These are phyloP conservation scores for Mortierella sp. DNA, from an alignment of 371 early-diverging fungal species.

Conservation along the genomic window DNA sequence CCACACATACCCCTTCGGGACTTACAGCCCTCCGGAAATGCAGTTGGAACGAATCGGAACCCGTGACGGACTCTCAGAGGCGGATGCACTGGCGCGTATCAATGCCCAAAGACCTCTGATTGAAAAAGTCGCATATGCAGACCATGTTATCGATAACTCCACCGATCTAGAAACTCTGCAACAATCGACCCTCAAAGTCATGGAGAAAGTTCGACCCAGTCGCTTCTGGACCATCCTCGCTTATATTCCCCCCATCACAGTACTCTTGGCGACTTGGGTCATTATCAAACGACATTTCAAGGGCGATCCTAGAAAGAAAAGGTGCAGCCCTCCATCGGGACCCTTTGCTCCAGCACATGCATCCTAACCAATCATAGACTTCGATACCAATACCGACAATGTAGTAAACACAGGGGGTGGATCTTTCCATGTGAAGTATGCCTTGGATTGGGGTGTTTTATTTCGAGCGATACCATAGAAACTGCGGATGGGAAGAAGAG, in stretches of 20 bases:
- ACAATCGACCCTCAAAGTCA: conserved; percentile 66
- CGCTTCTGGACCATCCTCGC: conserved; percentile 45
- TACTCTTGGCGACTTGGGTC: conserved; percentile 25
- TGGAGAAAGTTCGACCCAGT: conserved; percentile 58
- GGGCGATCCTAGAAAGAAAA: conserved; percentile 50
- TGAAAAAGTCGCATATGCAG: conserved; percentile 80
- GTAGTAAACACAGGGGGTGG: not conserved
- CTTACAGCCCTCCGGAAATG: conserved; percentile 73
- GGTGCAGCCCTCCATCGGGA: too few relatives aligned
- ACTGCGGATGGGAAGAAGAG: too few relatives aligned
- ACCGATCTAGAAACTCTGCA: conserved; percentile 71
- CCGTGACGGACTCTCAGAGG: conserved; percentile 73
- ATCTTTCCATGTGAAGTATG: too few relatives aligned
- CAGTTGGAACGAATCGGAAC: conserved; percentile 81
- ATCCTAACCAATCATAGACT: not conserved
- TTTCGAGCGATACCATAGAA: too few relatives aligned
- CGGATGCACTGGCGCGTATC: conserved; percentile 80
- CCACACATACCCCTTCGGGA: too few relatives aligned
- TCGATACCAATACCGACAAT: not conserved
- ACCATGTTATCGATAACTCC: conserved; percentile 88
- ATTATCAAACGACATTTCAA: conserved; percentile 36
- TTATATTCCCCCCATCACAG: conserved; percentile 36
- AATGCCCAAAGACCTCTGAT: conserved; percentile 85
- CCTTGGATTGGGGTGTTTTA: not conserved
- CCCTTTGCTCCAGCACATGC: conserved; percentile 5